phyloP scores from a whole-genome alignment of 2,329 filamentous ascomycete genomes.

The Aspergillus fumigatus region DNA sequence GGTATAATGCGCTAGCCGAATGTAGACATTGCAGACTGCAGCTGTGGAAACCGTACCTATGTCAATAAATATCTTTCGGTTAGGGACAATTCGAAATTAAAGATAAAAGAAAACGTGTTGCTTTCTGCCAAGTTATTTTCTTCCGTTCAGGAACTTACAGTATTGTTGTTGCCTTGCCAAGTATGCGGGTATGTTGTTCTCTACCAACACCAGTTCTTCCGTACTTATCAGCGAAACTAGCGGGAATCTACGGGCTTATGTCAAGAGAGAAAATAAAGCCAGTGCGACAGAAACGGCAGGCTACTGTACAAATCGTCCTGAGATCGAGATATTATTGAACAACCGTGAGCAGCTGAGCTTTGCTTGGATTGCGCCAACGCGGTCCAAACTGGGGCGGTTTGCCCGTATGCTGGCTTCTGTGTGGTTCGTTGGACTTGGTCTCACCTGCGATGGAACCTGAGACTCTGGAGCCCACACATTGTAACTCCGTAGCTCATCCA shows the following conservation, averaged over 20 bases:
- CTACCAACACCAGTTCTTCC: background rate
- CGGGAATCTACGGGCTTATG: background rate
- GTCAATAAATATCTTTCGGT: background rate
- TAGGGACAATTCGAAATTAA: background rate
- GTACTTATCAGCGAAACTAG: background rate
- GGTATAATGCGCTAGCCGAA: conserved; percentile 30
- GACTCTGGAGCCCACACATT: background rate
- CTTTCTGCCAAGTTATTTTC: background rate
- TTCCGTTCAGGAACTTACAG: background rate
- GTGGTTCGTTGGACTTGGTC: background rate
- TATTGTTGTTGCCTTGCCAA: background rate
- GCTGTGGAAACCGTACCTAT: background rate
- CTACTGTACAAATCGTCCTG: background rate
- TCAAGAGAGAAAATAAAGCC: background rate
- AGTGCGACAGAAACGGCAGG: background rate
- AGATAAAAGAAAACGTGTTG: background rate
- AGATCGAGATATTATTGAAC: background rate
- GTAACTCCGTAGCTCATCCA: background rate
- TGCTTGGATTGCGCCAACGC: background rate
- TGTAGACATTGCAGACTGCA: conserved; percentile 36
- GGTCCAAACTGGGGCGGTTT: background rate
- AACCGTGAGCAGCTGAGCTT: background rate
- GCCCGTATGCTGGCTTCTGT: background rate
- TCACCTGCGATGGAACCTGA: background rate
- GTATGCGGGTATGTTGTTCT: background rate